Percentiles rank a stretch among this genome's conserved stretches.
Evolutionary conservation across 345 rosid genomes (phyloP).

Genomic region (Euphorbia tirucalli): DNA sequence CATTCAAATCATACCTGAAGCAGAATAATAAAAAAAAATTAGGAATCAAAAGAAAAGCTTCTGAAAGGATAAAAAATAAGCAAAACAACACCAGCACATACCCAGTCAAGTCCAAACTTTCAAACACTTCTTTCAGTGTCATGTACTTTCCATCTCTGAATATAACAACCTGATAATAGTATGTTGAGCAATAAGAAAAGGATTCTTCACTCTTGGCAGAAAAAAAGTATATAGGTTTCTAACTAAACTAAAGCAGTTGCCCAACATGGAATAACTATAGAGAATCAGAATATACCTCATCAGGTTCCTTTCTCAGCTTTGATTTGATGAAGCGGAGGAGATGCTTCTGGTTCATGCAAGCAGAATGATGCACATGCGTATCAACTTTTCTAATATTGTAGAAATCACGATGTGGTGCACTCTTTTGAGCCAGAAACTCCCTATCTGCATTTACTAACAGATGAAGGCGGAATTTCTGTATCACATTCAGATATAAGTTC

Average conservation of each 20-base stretch:
- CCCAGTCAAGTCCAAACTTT: constrained; percentile 55
- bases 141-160: constrained; percentile 58
- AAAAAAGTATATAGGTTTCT: neutral
- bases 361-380: constrained; percentile 57
- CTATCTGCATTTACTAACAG: constrained; percentile 47
- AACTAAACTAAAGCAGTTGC: neutral
- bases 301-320: constrained; percentile 50
- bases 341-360: constrained; percentile 62
- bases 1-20: constrained; percentile 51
- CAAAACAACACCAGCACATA: constrained; percentile 11
- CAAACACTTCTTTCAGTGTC: constrained; percentile 54
- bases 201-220: neutral
- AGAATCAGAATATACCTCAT: constrained; percentile 36
- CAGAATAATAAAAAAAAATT: constrained; percentile 2
- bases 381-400: constrained; percentile 58
- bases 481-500: constrained; percentile 24
- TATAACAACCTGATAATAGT: constrained; percentile 45
- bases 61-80: constrained; percentile 1
- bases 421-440: constrained; percentile 53
- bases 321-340: constrained; percentile 52
- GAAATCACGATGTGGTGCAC: constrained; percentile 61
- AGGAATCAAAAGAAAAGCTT: neutral
- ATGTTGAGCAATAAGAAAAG: neutral
- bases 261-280: neutral
- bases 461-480: constrained; percentile 55